Percentiles rank a stretch among this genome's conserved stretches.
Conservation (phyloP, 2,329 filamentous ascomycete species). For the Cyphellophora europaea region DNA sequence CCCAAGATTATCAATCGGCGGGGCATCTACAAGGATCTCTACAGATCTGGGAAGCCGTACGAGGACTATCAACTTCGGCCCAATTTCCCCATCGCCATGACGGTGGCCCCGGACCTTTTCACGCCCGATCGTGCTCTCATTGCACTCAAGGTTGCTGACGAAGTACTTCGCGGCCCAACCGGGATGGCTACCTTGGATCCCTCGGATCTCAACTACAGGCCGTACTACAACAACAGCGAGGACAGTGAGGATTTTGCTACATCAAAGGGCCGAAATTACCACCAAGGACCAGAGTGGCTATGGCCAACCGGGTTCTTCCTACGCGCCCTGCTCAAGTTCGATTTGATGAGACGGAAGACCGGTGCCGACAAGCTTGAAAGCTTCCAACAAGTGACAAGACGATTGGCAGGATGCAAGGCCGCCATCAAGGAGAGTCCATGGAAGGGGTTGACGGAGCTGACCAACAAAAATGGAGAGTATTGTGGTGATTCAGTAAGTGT, state of each 20-base stretch:
- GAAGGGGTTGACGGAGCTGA: constrained; percentile 88
- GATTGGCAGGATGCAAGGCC: constrained; percentile 74
- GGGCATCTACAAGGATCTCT: constrained; percentile 97
- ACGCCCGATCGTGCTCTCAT: constrained; percentile 65
- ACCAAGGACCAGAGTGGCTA: constrained; percentile 95
- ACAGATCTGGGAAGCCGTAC: constrained; percentile 87
- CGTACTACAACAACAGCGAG: constrained; percentile 90
- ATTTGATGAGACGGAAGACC: constrained; percentile 61
- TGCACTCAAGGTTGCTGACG: constrained; percentile 72
- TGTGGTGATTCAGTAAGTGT: constrained; percentile 77
- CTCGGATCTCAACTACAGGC: constrained; percentile 82
- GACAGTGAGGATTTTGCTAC: constrained; percentile 87
- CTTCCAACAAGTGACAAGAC: constrained; percentile 86
- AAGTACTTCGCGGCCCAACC: constrained; percentile 69
- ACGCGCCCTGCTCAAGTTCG: constrained; percentile 82
- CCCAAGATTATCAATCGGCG: constrained; percentile 71
- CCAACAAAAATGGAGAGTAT: constrained; percentile 75
- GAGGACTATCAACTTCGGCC: constrained; percentile 94
- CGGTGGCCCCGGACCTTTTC: constrained; percentile 83
- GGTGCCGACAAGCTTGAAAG: constrained; percentile 67
- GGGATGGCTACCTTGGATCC: constrained; percentile 97
- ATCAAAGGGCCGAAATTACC: constrained; percentile 91
- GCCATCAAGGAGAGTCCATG: constrained; percentile 72
- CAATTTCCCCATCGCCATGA: constrained; percentile 95
- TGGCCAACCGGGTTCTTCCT: constrained; percentile 97